Conservation (phyloP, 2,329 filamentous ascomycete genomes). For the Magnaporthales sp. region DNA sequence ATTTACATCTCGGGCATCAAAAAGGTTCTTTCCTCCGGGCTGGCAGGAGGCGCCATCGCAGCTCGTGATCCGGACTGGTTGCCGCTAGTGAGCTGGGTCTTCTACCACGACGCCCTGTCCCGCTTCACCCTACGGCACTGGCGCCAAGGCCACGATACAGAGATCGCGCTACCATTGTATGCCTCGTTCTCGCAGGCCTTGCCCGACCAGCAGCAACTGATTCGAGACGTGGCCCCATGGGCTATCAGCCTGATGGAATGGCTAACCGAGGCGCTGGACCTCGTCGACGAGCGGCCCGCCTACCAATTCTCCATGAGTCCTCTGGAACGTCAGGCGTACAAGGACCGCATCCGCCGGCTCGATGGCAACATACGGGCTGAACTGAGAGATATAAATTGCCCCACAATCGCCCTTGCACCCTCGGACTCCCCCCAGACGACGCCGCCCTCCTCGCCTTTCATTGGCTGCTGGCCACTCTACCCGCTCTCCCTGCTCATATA, state of each 20-base stretch:
- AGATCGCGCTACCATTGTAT: slow-evolving; percentile 8
- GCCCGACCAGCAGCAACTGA: too few relatives aligned
- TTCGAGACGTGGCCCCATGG: slow-evolving; percentile 12
- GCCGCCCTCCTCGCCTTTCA: background rate
- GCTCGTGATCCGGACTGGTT: background rate
- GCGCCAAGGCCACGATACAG: slow-evolving; percentile 8
- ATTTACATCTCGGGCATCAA: slow-evolving; percentile 17
- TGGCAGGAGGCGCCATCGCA: slow-evolving; percentile 3
- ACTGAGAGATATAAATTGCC: background rate
- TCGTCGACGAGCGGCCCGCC: background rate
- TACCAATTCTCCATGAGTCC: background rate
- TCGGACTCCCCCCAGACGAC: too few relatives aligned
- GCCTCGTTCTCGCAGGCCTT: too few relatives aligned
- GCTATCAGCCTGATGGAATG: slow-evolving; percentile 11
- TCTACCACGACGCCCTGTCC: slow-evolving; percentile 19
- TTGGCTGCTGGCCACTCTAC: background rate
- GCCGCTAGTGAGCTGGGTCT: slow-evolving; percentile 14
- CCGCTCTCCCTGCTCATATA: too few relatives aligned
- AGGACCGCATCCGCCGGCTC: background rate
- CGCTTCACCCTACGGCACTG: slow-evolving; percentile 20
- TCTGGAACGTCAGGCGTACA: background rate
- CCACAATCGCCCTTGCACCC: too few relatives aligned
- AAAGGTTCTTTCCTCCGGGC: background rate
- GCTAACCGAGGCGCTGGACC: background rate
- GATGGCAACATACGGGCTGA: background rate